Conservation (phyloP, 192 early-diverging fungal species). For the Backusella sp. region DNA sequence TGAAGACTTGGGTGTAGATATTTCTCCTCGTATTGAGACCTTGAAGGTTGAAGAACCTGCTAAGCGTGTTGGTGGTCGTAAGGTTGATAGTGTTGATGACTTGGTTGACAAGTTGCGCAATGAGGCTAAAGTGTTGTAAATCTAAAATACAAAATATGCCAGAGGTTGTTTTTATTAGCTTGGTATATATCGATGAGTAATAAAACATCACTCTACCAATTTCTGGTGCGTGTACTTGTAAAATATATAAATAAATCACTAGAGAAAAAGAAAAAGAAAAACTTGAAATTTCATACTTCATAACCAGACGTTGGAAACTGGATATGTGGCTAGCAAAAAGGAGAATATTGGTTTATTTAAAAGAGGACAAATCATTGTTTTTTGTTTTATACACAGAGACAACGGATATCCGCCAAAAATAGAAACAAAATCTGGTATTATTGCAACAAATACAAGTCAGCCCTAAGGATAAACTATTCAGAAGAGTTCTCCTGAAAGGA, state of each 20-base stretch:
- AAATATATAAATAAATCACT: not conserved
- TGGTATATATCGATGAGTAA: not conserved
- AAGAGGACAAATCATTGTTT: not conserved
- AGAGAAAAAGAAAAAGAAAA: too few relatives aligned
- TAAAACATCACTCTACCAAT: not conserved
- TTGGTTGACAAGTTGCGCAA: conserved; percentile 86
- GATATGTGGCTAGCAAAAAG: too few relatives aligned
- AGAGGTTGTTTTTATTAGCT: not conserved
- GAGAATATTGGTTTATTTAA: too few relatives aligned
- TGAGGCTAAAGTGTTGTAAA: conserved; percentile 73
- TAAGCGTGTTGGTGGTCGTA: conserved; percentile 88
- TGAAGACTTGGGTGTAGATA: conserved; percentile 82
- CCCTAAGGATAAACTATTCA: not conserved
- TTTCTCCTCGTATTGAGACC: conserved; percentile 80
- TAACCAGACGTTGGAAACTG: too few relatives aligned
- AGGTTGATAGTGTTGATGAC: conserved; percentile 94
- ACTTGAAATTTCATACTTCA: too few relatives aligned
- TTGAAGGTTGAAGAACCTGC: conserved; percentile 91
- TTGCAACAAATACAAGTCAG: not conserved
- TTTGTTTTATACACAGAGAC: not conserved
- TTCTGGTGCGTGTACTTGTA: not conserved
- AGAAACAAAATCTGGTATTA: not conserved
- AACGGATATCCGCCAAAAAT: not conserved
- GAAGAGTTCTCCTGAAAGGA: not conserved
- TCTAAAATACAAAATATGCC: not conserved